Evolutionary conservation across 257 asterid species (phyloP).

Genomic region (Solanum lycopersicoides): DNA sequence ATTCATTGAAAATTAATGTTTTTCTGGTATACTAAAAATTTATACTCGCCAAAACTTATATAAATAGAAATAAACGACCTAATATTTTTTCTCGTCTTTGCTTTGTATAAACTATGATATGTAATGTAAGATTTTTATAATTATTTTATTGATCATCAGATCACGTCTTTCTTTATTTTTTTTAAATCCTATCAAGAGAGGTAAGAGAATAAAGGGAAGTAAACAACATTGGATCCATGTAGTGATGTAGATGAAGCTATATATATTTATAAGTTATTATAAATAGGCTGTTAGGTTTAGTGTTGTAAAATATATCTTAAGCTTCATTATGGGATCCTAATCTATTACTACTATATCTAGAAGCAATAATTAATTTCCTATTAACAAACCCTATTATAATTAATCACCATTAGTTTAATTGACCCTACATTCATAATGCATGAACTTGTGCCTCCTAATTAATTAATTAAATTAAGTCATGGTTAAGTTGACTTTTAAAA

Average conservation of each 20-base stretch:
- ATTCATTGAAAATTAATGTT: neutral
- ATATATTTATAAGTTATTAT: neutral
- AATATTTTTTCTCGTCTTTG: neutral
- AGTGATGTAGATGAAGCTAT: conserved; percentile 1
- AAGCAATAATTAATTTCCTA: conserved; percentile 20
- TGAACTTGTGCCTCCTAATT: conserved; percentile 8
- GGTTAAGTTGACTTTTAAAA: neutral
- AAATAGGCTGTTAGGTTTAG: conserved; percentile 9
- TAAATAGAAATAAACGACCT: neutral
- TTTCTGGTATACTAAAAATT: neutral
- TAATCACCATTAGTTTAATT: neutral
- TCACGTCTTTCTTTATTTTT: neutral
- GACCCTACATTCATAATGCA: conserved; percentile 28
- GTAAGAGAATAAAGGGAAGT: conserved; percentile 1
- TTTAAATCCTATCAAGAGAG: neutral
- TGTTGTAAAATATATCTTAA: conserved; percentile 6
- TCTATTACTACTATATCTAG: conserved; percentile 9
- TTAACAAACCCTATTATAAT: conserved; percentile 3
- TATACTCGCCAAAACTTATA: neutral
- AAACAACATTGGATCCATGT: conserved; percentile 21
- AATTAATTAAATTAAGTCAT: neutral
- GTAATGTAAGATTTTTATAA: neutral
- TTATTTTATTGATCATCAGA: neutral
- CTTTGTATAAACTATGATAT: neutral
- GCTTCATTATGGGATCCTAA: conserved; percentile 14